Evolutionary conservation across 139 green algal species (phyloP).

Genomic region (Closterium sp.): DNA sequence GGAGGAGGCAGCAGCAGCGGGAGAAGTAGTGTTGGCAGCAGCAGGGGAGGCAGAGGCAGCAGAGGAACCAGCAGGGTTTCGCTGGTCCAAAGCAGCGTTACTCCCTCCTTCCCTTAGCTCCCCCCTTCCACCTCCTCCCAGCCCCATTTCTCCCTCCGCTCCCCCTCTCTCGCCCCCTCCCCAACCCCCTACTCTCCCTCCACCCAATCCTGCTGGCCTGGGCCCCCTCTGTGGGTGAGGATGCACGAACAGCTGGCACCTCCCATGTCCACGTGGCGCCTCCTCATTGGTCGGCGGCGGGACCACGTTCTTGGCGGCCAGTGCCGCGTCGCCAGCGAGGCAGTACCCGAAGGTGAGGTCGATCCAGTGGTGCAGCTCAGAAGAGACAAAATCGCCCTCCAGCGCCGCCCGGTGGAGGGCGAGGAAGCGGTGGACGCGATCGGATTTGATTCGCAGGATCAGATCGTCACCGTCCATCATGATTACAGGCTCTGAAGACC

Average conservation of each 20-base stretch:
- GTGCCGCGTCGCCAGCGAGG: slow-evolving; percentile 66
- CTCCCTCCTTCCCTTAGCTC: not conserved
- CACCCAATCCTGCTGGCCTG: not conserved
- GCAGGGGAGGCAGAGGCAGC: not conserved
- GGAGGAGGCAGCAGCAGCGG: too few relatives aligned
- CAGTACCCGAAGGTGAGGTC: slow-evolving; percentile 84
- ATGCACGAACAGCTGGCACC: slow-evolving; percentile 57
- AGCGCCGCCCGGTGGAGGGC: slow-evolving; percentile 62
- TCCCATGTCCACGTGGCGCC: slow-evolving; percentile 19
- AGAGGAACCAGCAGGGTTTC: not conserved
- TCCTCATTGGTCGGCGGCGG: slow-evolving; percentile 1
- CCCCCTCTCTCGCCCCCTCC: not conserved
- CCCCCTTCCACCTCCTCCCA: not conserved
- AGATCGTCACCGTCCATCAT: not conserved
- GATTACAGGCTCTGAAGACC: not conserved
- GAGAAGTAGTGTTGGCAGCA: too few relatives aligned
- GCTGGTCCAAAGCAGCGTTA: not conserved
- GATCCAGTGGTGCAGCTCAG: slow-evolving; percentile 88
- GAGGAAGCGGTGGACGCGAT: slow-evolving; percentile 18
- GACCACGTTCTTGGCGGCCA: slow-evolving; percentile 74
- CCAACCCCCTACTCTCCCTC: slow-evolving; percentile 1
- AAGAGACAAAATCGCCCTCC: slow-evolving; percentile 71
- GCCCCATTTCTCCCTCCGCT: not conserved
- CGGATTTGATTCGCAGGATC: not conserved
- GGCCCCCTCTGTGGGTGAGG: slow-evolving; percentile 56